Conservation (phyloP, 768 basidiomycete species). For the Podaxis carcinomalis region DNA sequence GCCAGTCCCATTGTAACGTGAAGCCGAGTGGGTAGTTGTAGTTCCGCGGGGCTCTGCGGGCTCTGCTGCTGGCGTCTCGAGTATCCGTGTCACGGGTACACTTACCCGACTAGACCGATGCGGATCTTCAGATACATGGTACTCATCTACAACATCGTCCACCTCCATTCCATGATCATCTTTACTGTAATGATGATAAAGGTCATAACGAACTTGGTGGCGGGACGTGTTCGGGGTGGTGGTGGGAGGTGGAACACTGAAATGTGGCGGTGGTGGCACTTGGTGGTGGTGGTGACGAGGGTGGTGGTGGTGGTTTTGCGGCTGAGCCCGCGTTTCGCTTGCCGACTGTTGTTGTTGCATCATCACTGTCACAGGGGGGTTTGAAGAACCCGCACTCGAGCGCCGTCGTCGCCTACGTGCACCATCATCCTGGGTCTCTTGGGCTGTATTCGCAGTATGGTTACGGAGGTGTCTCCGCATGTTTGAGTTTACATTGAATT, state of each 20-base stretch:
- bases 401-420: slow-evolving; percentile 23
- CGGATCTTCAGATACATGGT: slow-evolving; percentile 17
- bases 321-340: not conserved
- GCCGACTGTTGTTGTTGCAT: slow-evolving; percentile 1
- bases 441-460: slow-evolving; percentile 38
- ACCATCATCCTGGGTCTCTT: slow-evolving; percentile 24
- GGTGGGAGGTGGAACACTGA: not conserved
- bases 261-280: not conserved
- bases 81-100: not conserved
- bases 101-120: slow-evolving; percentile 1
- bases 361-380: not conserved
- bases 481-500: slow-evolving; percentile 83
- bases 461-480: slow-evolving; percentile 80
- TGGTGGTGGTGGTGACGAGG: slow-evolving; percentile 6
- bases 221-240: not conserved
- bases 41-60: slow-evolving; percentile 4
- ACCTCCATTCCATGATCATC: slow-evolving; percentile 15
- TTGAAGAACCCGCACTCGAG: slow-evolving; percentile 1
- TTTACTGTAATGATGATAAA: slow-evolving; percentile 12
- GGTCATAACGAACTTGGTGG: not conserved
- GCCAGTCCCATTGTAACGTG: too few species aligned
- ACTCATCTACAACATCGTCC: slow-evolving; percentile 20
- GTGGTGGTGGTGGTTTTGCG: not conserved
- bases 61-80: not conserved
- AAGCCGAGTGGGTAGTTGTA: not conserved